Evolutionary conservation across 1,139 yeast species (phyloP), one percentile per base, ranked within the genome.

Genomic region (Debaryomyces robertsiae): DNA sequence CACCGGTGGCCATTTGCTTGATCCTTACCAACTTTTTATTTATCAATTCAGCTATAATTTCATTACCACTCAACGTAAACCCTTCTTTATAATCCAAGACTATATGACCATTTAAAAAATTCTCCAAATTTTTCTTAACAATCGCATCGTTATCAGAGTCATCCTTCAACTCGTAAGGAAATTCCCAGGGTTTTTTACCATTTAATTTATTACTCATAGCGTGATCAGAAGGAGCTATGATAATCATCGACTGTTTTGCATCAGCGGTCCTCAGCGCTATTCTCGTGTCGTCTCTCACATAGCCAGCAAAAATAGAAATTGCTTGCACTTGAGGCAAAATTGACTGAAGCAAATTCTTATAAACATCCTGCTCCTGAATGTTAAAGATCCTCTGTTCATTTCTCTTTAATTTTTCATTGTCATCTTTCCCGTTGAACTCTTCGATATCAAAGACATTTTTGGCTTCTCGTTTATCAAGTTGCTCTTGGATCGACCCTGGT

Each of bases 111-210:
- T 71, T 63, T 29, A 82, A 69, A 50, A 81, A 83, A 46, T 65
- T 63, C 32, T 70, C 57, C 31, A 81, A 60, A 55, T 84, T 84
- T 3, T 63, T 50, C 10, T 61, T 56, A 5, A 77, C 69, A 0
- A 72, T 65, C 25, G 60, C 55, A 36, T 78, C 82, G 14, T 67
- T 63, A 29, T 67, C 68, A 45, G 67, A 64, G 10, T 50, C 56
- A 14, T 46, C 49, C 5, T 64, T 67, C 13, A 79, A 61, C 1
- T 63, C 45, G 7, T 54, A 58, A 1, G 91, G 90, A 56, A 81
- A 83, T 53, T 81, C 81, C 90, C 90, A 83, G 27, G 90, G 90
- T 53, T 83, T 83, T 45, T 60, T 36, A 44, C 56, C 59, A 61
- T 55, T 27, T 51, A 60, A 48, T 57, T 62, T 59, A 24, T 44